Evolutionary conservation across 208 protist genomes (phyloP), one percentile per base, ranked within the genome.

Genomic region (Crithidia sp.): DNA sequence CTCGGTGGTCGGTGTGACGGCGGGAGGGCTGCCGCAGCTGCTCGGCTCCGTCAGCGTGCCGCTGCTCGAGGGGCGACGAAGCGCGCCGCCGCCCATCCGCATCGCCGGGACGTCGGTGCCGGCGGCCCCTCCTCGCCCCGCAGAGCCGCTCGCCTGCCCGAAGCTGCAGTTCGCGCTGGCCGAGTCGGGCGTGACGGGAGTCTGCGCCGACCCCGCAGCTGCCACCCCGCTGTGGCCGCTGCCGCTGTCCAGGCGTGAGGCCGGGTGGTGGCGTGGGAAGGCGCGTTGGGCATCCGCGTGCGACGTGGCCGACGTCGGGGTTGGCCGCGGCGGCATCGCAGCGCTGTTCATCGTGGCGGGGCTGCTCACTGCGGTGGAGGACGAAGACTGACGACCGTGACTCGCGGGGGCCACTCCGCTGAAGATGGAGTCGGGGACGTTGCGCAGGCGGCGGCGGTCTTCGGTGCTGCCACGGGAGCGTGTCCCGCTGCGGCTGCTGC

Each of bases 1-100:
- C 65, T 77, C 66, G 12, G 74, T 74, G 14, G 67, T 73, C 0
- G 58, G 74, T 17, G 74, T 72, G 12, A 63, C 70, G 3, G 57
- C 2, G 3, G 39, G 70, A 5, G 70, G 60, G 59, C 14, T 63
- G 59, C 39, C 28, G 7, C 37, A 5, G 37, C 37, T 44, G 45
- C 12, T 49, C 9, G 7, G 45, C 45, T 49, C 9, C 9, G 45
- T 49, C 9, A 13, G 7, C 45, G 12, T 14, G 37, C 5, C 7
- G 39, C 36, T 61, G 37, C 56, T 61, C 10, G 19, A 16, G 56
- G 39, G 10, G n/a, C 17, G 56, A 61, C 41, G 40, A 17, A 2
- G 5, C 4, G 16, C 43, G 59, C 7, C 4, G 6, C 9, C 45
- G 45, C 12, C 9, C 45, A 14, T 7, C 12, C 12, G 45, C 45